A percentile compares a stretch with the other conserved stretches of the same genome.
phyloP scores from a whole-genome alignment of 305 asterid genomes.

The Petunia hybrid region DNA sequence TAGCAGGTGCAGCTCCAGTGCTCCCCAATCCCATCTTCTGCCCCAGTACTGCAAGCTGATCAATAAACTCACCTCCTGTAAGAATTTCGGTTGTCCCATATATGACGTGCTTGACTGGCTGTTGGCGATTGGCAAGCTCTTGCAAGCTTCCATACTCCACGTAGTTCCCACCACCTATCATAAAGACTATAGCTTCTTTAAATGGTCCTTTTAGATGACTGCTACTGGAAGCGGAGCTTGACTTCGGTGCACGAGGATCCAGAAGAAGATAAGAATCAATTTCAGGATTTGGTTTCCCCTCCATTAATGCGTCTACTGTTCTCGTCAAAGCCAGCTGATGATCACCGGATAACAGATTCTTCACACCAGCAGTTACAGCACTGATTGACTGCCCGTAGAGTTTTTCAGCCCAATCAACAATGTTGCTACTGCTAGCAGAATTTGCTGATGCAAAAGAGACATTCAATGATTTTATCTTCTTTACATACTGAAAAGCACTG shows the following conservation, averaged over 20 bases:
- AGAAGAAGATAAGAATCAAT: constrained; percentile 69
- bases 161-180: constrained; percentile 90
- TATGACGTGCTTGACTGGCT: constrained; percentile 67
- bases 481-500: constrained; percentile 79
- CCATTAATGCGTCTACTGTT: constrained; percentile 83
- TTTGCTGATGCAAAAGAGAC: constrained; percentile 76
- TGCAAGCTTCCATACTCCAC: constrained; percentile 83
- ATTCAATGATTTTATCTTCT: constrained; percentile 79
- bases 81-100: constrained; percentile 81
- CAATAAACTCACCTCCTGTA: constrained; percentile 76
- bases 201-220: constrained; percentile 82
- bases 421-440: constrained; percentile 77
- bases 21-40: constrained; percentile 80
- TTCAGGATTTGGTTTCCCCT: constrained; percentile 82
- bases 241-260: constrained; percentile 85
- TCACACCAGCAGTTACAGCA: constrained; percentile 84
- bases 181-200: constrained; percentile 81
- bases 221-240: constrained; percentile 57
- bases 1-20: constrained; percentile 33
- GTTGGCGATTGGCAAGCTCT: constrained; percentile 71
- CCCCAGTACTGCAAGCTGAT: constrained; percentile 74
- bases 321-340: constrained; percentile 77
- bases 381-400: constrained; percentile 82
- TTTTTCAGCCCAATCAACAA: constrained; percentile 91
- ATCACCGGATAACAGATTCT: constrained; percentile 73